Evolutionary conservation across 768 basidiomycete species (phyloP).

Genomic region (Lyophyllum atratum): DNA sequence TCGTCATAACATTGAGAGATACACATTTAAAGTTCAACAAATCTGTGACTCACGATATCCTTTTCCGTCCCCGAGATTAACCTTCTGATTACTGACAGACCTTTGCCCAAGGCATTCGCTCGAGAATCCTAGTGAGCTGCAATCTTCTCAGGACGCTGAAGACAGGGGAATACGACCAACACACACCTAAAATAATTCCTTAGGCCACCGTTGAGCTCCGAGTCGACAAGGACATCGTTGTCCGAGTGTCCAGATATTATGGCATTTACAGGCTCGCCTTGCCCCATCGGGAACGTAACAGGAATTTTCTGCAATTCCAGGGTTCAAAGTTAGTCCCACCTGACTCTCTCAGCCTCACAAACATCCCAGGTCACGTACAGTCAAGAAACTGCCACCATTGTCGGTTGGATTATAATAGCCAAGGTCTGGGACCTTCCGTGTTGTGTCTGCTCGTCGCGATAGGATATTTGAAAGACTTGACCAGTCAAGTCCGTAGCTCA

Average conservation of each 20-base stretch:
- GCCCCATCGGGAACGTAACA: slow-evolving; percentile 64
- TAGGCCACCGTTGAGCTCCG: slow-evolving; percentile 66
- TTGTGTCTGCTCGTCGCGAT: slow-evolving; percentile 14
- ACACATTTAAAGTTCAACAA: neutral
- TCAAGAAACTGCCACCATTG: slow-evolving; percentile 69
- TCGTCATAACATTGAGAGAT: neutral
- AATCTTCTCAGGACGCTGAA: neutral
- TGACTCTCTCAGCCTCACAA: neutral
- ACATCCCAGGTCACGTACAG: slow-evolving; percentile 46
- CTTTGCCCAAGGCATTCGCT: slow-evolving; percentile 87
- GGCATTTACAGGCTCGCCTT: slow-evolving; percentile 85
- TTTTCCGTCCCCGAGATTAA: slow-evolving; percentile 82
- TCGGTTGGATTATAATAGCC: slow-evolving; percentile 63
- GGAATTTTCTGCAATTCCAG: slow-evolving; percentile 45
- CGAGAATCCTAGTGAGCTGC: slow-evolving; percentile 70
- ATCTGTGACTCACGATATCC: slow-evolving; percentile 55
- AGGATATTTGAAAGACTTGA: neutral
- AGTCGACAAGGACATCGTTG: slow-evolving; percentile 61
- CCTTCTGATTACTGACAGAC: slow-evolving; percentile 64
- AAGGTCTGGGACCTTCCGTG: slow-evolving; percentile 42
- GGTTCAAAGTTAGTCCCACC: neutral
- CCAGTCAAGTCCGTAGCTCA: slow-evolving; percentile 17
- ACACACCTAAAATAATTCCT: slow-evolving; percentile 82
- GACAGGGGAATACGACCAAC: neutral
- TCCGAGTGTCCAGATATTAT: slow-evolving; percentile 83